Evolutionary conservation across 805 yeast genomes (phyloP).

Genomic region (Lipomyces lipofer): DNA sequence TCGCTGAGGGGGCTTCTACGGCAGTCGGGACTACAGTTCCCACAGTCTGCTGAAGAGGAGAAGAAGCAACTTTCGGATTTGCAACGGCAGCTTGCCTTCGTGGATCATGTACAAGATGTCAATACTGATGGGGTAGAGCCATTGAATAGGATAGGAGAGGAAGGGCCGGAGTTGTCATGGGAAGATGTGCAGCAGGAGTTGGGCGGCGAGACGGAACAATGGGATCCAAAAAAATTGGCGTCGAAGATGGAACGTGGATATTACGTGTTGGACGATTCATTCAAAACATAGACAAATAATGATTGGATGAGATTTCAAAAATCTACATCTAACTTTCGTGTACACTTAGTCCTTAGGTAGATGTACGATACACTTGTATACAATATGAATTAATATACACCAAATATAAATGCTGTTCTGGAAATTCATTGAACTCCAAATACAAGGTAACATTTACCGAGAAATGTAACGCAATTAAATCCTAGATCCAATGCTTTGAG

Average conservation of each 20-base stretch:
- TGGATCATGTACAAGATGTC: constrained; percentile 42
- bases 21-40: constrained; percentile 36
- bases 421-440: neutral
- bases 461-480: no score
- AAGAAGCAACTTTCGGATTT: constrained; percentile 35
- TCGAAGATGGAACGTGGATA: constrained; percentile 20
- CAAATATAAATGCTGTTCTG: neutral
- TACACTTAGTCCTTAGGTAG: no score
- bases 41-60: constrained; percentile 30
- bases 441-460: no score
- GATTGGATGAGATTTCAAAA: no score
- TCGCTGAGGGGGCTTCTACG: constrained; percentile 35
- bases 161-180: constrained; percentile 14
- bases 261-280: constrained; percentile 15
- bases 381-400: neutral
- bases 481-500: neutral
- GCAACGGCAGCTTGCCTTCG: constrained; percentile 42
- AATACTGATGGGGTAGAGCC: constrained; percentile 41
- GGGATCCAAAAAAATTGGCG: constrained; percentile 8
- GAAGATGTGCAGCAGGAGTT: constrained; percentile 26
- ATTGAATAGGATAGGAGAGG: constrained; percentile 30
- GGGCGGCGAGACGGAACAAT: constrained; percentile 16
- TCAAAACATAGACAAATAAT: neutral
- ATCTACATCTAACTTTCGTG: no score
- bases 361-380: no score